Base-by-base conservation (phyloP, 495 filamentous ascomycete species). In the Annulohypoxylon maeteangense region DNA sequence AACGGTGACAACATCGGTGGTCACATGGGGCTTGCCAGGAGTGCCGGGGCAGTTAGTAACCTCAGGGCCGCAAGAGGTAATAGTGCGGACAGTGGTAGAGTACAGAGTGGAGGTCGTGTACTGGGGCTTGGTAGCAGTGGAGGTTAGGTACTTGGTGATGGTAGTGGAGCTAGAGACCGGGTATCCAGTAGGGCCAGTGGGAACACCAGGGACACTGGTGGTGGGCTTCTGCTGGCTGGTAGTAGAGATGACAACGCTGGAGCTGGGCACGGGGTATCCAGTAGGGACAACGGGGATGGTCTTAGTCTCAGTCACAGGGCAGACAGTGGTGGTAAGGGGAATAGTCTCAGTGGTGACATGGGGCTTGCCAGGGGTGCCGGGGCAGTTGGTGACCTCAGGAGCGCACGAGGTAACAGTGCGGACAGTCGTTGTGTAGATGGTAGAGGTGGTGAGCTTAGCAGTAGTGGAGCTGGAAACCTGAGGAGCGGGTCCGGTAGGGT, bases 361-460 rank as follows among this genome's bases (percentile, higher is more conserved):
- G 5, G 67, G 67, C 1, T 31, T 83, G 31, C 81, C 67, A 8
- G 67, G 67, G 1, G 25, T 83, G 31, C 81, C 67, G 20, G 87
- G 85, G 78, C 87, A 88, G 75, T 84, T 65, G 20, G 72, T 31
- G 0, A 74, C 66, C 6, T 62, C 50, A 22, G 72, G 53, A 4
- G 59, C 45, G 55, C 72, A 70, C 16, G 62, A 61, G 4, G 72
- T 75, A 1, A 73, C 58, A 14, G 75, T 77, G 40, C 48, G 51
- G n/a, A 40, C 64, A 0, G 67, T 54, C 1, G 72, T 77, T 5
- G 67, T 69, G 67, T 64, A 74, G 69, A 74, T 70, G 20, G 70
- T 76, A 0, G 70, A 71, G 1, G 70, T 72, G 27, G 69, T 75
- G 23, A 25, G 64, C 57, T 54, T 10, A 6, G 59, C 31, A 22